Evolutionary conservation across 2,329 filamentous ascomycete genomes (phyloP).

Genomic region (Magnaporthiopsis incrustans): DNA sequence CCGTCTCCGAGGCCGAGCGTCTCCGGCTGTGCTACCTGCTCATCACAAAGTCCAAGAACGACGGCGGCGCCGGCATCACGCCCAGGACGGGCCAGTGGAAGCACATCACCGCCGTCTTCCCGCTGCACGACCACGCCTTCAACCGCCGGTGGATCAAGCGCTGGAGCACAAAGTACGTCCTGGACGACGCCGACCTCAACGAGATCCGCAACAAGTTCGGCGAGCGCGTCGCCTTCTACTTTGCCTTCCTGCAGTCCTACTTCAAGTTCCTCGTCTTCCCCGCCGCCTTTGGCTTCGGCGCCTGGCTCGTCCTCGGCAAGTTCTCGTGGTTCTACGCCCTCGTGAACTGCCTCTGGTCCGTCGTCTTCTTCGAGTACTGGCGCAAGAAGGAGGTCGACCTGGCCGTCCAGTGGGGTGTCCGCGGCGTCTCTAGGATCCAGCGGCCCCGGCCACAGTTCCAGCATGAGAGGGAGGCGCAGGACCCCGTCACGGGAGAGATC

Average conservation of each 20-base stretch:
- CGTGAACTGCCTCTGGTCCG: slow-evolving; percentile 60
- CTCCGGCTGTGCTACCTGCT: slow-evolving; percentile 82
- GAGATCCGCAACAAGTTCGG: slow-evolving; percentile 60
- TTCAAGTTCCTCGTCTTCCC: slow-evolving; percentile 64
- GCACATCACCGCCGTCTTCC: slow-evolving; percentile 64
- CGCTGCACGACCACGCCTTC: slow-evolving; percentile 68
- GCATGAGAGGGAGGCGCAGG: slow-evolving; percentile 68
- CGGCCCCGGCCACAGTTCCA: slow-evolving; percentile 63
- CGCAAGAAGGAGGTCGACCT: slow-evolving; percentile 68
- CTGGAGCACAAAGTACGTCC: slow-evolving; percentile 63
- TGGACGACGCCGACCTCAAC: slow-evolving; percentile 60
- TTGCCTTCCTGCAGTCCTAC: slow-evolving; percentile 74
- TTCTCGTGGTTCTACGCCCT: slow-evolving; percentile 65
- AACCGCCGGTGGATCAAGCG: slow-evolving; percentile 70
- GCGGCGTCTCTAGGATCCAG: slow-evolving; percentile 59
- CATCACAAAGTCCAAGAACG: slow-evolving; percentile 62
- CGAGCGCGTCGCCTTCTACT: slow-evolving; percentile 69
- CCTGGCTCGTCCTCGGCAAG: slow-evolving; percentile 60
- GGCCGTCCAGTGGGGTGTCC: slow-evolving; percentile 64
- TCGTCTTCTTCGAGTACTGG: slow-evolving; percentile 73
- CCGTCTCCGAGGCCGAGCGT: slow-evolving; percentile 80
- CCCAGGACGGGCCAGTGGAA: slow-evolving; percentile 61
- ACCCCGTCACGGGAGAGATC: slow-evolving; percentile 74
- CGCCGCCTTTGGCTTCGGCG: slow-evolving; percentile 57
- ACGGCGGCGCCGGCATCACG: slow-evolving; percentile 66